phyloP scores from a whole-genome alignment of 1,284 basidiomycete species.

The Sanghuangporus baumii region DNA sequence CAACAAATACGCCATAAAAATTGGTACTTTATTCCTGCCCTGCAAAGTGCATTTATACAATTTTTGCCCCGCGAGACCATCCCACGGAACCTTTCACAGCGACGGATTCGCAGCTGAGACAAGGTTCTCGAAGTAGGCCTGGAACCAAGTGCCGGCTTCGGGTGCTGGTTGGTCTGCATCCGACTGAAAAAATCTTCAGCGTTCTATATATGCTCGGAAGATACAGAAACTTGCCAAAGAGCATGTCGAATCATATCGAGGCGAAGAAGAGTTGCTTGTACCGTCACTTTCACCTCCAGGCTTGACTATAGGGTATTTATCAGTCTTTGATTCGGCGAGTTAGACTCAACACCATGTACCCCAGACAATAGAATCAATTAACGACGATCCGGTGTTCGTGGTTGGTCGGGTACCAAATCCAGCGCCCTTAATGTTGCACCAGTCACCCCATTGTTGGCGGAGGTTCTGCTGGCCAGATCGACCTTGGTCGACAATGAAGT shows the following conservation, averaged over 20 bases:
- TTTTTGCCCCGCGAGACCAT: not conserved
- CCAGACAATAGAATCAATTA: constrained; percentile 62
- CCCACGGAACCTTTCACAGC: constrained; percentile 30
- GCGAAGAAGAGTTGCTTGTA: constrained; percentile 51
- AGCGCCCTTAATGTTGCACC: constrained; percentile 58
- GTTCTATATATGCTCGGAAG: constrained; percentile 1
- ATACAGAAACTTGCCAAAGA: constrained; percentile 33
- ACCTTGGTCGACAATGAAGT: constrained; percentile 62
- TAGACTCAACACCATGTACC: constrained; percentile 17
- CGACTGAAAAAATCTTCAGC: constrained; percentile 26
- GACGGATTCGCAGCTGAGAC: constrained; percentile 50
- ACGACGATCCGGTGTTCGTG: constrained; percentile 44
- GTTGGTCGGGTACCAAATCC: constrained; percentile 60
- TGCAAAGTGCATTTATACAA: not conserved
- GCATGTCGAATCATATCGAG: constrained; percentile 54
- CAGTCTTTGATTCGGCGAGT: not conserved
- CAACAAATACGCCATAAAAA: not conserved
- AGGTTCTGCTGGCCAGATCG: constrained; percentile 59
- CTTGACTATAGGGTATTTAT: constrained; percentile 33
- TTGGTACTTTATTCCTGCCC: not conserved
- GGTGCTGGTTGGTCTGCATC: constrained; percentile 53
- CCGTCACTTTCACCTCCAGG: constrained; percentile 65
- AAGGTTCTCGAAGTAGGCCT: constrained; percentile 51
- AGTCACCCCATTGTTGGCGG: constrained; percentile 47
- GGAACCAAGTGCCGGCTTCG: constrained; percentile 62